These are phyloP conservation scores for Prunus salicina DNA, from an alignment of 306 rosid species.

Conservation along the genomic window DNA sequence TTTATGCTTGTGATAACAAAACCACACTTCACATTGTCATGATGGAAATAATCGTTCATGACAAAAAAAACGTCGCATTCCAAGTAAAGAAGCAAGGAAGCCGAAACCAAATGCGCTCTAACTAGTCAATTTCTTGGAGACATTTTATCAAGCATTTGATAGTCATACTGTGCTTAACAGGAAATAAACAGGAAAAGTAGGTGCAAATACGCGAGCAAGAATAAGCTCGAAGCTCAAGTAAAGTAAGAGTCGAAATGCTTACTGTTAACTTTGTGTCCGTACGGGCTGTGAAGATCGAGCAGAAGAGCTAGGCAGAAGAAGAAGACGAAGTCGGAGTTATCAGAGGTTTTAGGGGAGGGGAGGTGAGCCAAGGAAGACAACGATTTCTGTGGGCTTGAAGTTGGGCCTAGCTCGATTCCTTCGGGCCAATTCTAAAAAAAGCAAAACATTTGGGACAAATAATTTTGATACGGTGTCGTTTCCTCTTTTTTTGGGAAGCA, in stretches of 20 bases:
- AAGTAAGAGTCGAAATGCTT: neutral
- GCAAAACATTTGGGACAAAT: neutral
- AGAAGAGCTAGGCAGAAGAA: neutral
- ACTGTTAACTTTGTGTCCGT: neutral
- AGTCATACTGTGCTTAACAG: neutral
- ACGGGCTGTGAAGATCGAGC: neutral
- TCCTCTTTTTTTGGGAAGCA: too few relatives aligned
- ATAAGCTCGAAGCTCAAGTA: neutral
- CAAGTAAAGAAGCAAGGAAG: neutral
- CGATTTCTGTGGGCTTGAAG: neutral
- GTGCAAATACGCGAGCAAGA: neutral
- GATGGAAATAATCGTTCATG: neutral
- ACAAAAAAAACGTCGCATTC: neutral
- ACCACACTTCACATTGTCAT: neutral
- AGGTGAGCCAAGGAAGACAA: neutral
- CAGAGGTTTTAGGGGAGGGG: neutral
- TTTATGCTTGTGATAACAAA: neutral
- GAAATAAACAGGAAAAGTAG: neutral
- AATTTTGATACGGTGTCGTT: neutral
- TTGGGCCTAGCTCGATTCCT: neutral
- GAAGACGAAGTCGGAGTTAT: neutral
- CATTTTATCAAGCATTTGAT: neutral
- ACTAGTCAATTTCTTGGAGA: neutral
- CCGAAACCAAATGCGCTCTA: neutral
- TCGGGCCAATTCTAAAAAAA: neutral